Conservation (phyloP, 768 basidiomycete species). For the Hygrophoropsis aurantiaca region DNA sequence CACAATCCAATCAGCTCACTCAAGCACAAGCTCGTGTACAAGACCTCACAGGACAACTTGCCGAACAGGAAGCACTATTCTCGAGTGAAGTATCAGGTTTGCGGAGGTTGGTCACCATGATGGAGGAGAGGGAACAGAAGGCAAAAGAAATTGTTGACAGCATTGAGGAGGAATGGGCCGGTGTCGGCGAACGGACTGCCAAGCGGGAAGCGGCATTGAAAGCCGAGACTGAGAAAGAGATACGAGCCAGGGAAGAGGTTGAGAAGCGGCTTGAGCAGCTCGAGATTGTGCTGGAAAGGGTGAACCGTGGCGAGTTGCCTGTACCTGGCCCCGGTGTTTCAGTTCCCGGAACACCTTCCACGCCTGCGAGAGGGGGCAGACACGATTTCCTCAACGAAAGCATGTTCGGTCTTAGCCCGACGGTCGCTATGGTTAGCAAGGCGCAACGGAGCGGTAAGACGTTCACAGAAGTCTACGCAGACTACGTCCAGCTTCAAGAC, state of each 20-base stretch:
- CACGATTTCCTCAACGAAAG: slow-evolving; percentile 47
- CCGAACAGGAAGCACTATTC: slow-evolving; percentile 84
- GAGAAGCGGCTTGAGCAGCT: slow-evolving; percentile 74
- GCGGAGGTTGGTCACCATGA: slow-evolving; percentile 73
- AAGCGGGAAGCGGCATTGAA: slow-evolving; percentile 62
- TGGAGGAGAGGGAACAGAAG: slow-evolving; percentile 87
- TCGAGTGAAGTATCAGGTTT: slow-evolving; percentile 73
- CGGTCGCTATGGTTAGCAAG: slow-evolving; percentile 81
- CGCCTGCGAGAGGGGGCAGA: slow-evolving; percentile 41
- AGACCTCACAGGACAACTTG: slow-evolving; percentile 72
- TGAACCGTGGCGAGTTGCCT: slow-evolving; percentile 73
- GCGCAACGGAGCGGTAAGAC: slow-evolving; percentile 83
- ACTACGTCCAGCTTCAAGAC: slow-evolving; percentile 84
- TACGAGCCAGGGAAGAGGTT: slow-evolving; percentile 61
- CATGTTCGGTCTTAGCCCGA: slow-evolving; percentile 78
- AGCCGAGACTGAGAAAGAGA: slow-evolving; percentile 74
- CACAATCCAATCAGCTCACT: slow-evolving; percentile 73
- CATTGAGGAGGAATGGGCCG: slow-evolving; percentile 82
- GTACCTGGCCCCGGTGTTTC: slow-evolving; percentile 44
- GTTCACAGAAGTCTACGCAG: slow-evolving; percentile 92
- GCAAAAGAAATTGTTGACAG: slow-evolving; percentile 78
- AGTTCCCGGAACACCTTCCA: slow-evolving; percentile 41
- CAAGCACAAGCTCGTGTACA: slow-evolving; percentile 76
- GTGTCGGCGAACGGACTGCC: slow-evolving; percentile 67
- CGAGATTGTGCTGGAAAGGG: slow-evolving; percentile 67